Percentiles rank a stretch among this genome's conserved stretches.
Evolutionary conservation across 768 basidiomycete species (phyloP).

Genomic region (Xerocomellus chrysenteron): DNA sequence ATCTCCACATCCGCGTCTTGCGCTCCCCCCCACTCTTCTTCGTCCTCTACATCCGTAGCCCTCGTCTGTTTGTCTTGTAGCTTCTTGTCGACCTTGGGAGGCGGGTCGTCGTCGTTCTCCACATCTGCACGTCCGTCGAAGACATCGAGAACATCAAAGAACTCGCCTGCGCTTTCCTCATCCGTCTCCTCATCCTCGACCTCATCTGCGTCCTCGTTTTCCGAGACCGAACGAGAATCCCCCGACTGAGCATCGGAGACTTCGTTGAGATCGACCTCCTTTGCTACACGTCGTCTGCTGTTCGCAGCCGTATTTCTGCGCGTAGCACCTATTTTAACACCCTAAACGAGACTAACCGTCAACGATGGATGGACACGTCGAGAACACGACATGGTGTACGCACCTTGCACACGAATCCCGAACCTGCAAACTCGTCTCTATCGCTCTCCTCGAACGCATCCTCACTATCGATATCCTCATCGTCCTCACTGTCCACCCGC

Average conservation of each 20-base stretch:
- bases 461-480: slow-evolving; percentile 86
- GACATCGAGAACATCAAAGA: slow-evolving; percentile 64
- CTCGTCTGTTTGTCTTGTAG: slow-evolving; percentile 46
- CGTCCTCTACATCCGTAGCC: slow-evolving; percentile 46
- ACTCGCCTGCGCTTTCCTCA: slow-evolving; percentile 50
- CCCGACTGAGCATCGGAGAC: slow-evolving; percentile 37
- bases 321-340: slow-evolving; percentile 19
- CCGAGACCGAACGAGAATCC: slow-evolving; percentile 17
- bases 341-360: slow-evolving; percentile 9
- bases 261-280: slow-evolving; percentile 69
- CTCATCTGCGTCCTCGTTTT: slow-evolving; percentile 32
- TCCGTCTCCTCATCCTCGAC: slow-evolving; percentile 44
- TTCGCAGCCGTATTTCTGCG: slow-evolving; percentile 24
- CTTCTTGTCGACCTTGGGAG: slow-evolving; percentile 12
- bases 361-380: neutral
- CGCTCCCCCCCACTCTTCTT: slow-evolving; percentile 28
- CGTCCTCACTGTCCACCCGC: slow-evolving; percentile 63
- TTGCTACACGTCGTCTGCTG: slow-evolving; percentile 34
- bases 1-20: slow-evolving; percentile 29
- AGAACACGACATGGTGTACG: neutral
- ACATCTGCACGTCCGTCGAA: slow-evolving; percentile 59
- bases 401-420: slow-evolving; percentile 37
- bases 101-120: slow-evolving; percentile 6
- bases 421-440: slow-evolving; percentile 73
- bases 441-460: slow-evolving; percentile 82